phyloP scores from a whole-genome alignment of 257 asterid genomes.

The Anisodus tanguticus region DNA sequence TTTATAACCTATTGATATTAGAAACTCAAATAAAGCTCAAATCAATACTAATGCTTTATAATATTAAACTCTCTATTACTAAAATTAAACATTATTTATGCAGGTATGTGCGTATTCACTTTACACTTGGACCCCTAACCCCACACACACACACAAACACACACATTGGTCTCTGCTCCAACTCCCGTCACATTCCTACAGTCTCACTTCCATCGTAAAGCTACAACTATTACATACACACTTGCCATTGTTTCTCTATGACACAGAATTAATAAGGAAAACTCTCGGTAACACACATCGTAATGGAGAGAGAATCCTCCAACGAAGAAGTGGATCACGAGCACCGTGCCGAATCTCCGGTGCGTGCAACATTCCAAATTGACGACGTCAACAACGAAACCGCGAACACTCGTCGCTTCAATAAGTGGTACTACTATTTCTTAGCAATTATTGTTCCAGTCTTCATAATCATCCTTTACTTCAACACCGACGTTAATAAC shows the following conservation, averaged over 20 bases:
- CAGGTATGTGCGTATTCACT: not conserved
- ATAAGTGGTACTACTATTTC: conserved; percentile 67
- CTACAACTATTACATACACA: no score
- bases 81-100: no score
- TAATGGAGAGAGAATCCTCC: conserved; percentile 68
- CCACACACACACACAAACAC: not conserved
- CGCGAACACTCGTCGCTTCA: conserved; percentile 39
- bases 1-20: no score
- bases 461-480: conserved; percentile 59
- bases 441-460: conserved; percentile 60
- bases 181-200: not conserved
- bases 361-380: conserved; percentile 40
- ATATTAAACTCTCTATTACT: no score
- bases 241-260: not conserved
- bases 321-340: conserved; percentile 89
- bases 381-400: conserved; percentile 26
- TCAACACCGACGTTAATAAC: conserved; percentile 59
- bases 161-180: not conserved
- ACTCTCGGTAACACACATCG: not conserved
- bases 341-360: conserved; percentile 46
- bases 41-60: no score
- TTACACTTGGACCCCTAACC: not conserved
- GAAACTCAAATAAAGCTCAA: no score
- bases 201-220: not conserved
- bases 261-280: not conserved